Conservation (phyloP, 75 land plant species). For the Ceratopteris richardii region DNA sequence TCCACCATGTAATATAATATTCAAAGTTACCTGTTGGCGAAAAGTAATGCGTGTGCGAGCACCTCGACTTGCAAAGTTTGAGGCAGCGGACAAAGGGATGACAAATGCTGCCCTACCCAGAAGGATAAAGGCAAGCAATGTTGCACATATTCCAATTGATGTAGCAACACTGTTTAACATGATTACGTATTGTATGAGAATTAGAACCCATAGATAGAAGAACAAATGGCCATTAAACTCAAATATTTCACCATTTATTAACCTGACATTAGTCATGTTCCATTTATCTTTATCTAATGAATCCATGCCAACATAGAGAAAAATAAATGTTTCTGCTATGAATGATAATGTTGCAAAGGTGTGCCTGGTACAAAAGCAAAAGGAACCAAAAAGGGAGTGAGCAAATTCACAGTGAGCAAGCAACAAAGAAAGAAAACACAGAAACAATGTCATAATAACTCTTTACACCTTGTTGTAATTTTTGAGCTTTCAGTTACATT, state of each 20-base stretch:
- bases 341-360: constrained; percentile 68
- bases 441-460: no score
- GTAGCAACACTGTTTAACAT: constrained; percentile 53
- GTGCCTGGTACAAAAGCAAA: no score
- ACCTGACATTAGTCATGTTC: constrained; percentile 49
- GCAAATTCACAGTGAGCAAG: no score
- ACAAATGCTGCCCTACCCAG: constrained; percentile 81
- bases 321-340: constrained; percentile 61
- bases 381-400: no score
- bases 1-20: no score
- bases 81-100: constrained; percentile 67
- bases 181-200: no score
- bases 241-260: no score
- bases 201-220: no score
- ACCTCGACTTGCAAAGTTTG: constrained; percentile 39
- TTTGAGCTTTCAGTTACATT: constrained; percentile 73
- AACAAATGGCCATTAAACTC: no score
- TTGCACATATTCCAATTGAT: constrained; percentile 50
- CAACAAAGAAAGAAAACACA: no score
- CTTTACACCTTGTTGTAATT: constrained; percentile 45
- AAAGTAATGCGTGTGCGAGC: constrained; percentile 35
- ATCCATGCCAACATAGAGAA: constrained; percentile 85
- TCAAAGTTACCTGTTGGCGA: constrained; percentile 53
- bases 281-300: constrained; percentile 71
- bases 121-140: constrained; percentile 44